A percentile compares a stretch with the other conserved stretches of the same genome.
Conservation (phyloP, 768 basidiomycete genomes). For the Rhizopogon vesiculosus region DNA sequence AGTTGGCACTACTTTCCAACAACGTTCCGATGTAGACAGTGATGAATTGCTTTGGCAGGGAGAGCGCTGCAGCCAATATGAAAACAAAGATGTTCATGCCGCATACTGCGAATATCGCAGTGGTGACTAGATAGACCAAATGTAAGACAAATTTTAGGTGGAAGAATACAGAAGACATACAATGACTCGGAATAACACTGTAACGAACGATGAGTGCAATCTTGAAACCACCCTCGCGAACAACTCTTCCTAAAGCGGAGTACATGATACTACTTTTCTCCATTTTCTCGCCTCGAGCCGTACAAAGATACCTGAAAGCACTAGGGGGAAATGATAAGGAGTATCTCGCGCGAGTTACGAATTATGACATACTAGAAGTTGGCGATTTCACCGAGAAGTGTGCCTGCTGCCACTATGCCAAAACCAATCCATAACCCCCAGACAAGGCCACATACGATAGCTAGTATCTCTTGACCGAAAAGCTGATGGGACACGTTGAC, state of each 20-base stretch:
- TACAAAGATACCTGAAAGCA: constrained; percentile 81
- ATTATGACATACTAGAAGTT: constrained; percentile 71
- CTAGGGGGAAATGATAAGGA: constrained; percentile 30
- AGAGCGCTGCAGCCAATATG: constrained; percentile 72
- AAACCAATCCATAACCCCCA: constrained; percentile 90
- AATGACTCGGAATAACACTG: constrained; percentile 85
- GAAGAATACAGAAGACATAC: constrained; percentile 35
- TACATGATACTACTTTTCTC: constrained; percentile 56
- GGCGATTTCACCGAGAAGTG: constrained; percentile 81
- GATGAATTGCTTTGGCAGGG: constrained; percentile 87
- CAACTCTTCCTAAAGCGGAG: constrained; percentile 58
- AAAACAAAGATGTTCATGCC: constrained; percentile 83
- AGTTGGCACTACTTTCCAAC: constrained; percentile 44
- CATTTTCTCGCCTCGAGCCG: constrained; percentile 68
- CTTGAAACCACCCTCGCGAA: constrained; percentile 86
- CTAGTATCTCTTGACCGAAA: constrained; percentile 91
- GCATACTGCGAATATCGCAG: constrained; percentile 83
- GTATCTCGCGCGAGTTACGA: background rate
- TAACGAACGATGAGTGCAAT: constrained; percentile 73
- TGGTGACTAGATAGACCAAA: constrained; percentile 55
- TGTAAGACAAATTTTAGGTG: background rate
- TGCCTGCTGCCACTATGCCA: constrained; percentile 79
- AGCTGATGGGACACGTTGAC: constrained; percentile 44
- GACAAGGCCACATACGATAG: constrained; percentile 82
- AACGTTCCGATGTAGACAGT: constrained; percentile 89